A percentile compares a stretch with the other conserved stretches of the same genome.
These are phyloP conservation scores for Eucalyptus globulus DNA, from an alignment of 345 rosid species.

Conservation along the genomic window DNA sequence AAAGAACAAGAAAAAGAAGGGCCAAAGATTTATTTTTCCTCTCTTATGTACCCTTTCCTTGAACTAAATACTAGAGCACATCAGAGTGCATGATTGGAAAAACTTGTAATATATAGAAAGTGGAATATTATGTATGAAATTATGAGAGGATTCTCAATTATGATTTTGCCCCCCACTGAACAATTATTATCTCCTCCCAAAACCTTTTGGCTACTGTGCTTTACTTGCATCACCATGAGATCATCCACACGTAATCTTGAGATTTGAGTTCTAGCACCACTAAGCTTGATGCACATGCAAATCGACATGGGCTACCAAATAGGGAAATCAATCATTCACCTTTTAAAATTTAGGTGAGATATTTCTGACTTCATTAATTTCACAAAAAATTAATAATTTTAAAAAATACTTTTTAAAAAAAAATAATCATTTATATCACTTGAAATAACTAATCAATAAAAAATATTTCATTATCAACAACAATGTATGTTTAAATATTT, in stretches of 20 bases:
- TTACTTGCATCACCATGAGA: not conserved
- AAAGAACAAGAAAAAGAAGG: not conserved
- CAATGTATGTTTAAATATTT: not conserved
- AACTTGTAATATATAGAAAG: not conserved
- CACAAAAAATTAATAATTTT: too few species aligned
- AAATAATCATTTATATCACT: not conserved
- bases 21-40: not conserved
- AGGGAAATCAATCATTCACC: not conserved
- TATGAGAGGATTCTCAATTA: not conserved
- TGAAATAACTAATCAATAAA: not conserved
- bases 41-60: not conserved
- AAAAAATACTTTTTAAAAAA: too few species aligned
- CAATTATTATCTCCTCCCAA: not conserved
- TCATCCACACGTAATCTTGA: not conserved
- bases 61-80: not conserved
- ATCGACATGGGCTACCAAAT: not conserved
- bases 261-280: not conserved
- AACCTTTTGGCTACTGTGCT: not conserved
- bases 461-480: fast-evolving
- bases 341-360: not conserved
- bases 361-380: not conserved
- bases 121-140: not conserved
- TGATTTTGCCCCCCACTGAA: not conserved
- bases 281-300: not conserved
- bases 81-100: not conserved